These are phyloP conservation scores for Hygrophila difformis DNA, from an alignment of 257 asterid genomes.

Conservation along the genomic window DNA sequence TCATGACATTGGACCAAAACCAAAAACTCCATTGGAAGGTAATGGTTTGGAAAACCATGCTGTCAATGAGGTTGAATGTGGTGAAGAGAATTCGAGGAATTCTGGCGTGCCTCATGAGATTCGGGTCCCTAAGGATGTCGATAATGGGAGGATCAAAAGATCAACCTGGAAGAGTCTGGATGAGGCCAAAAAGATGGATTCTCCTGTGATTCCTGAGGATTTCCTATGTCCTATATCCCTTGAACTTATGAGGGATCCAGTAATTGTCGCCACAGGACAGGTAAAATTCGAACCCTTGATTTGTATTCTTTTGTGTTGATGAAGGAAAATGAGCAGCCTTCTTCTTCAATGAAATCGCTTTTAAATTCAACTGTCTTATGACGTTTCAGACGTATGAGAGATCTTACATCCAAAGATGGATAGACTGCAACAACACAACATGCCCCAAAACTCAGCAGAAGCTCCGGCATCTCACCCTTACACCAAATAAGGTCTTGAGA, in stretches of 20 bases:
- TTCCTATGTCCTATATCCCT: slow-evolving; percentile 93
- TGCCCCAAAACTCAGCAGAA: slow-evolving; percentile 97
- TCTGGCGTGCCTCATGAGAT: slow-evolving; percentile 30
- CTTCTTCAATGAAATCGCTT: neutral
- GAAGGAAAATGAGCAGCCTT: neutral
- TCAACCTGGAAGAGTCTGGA: slow-evolving; percentile 30
- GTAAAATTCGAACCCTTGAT: slow-evolving; percentile 11
- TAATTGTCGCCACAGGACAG: slow-evolving; percentile 85
- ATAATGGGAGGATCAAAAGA: slow-evolving; percentile 21
- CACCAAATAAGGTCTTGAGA: slow-evolving; percentile 76
- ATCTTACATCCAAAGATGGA: slow-evolving; percentile 88
- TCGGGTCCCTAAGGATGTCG: slow-evolving; percentile 26
- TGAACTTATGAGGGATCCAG: slow-evolving; percentile 96
- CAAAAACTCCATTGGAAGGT: slow-evolving; percentile 20
- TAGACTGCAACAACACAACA: slow-evolving; percentile 81
- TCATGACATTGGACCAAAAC: slow-evolving; percentile 37
- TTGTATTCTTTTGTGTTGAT: neutral
- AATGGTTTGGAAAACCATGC: slow-evolving; percentile 22
- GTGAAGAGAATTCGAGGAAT: slow-evolving; percentile 22
- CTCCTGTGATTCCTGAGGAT: slow-evolving; percentile 66
- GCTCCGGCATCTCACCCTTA: slow-evolving; percentile 66
- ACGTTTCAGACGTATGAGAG: slow-evolving; percentile 82
- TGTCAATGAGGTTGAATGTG: slow-evolving; percentile 22
- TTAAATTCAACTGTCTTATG: slow-evolving; percentile 10
- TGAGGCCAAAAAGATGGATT: slow-evolving; percentile 53